Percentiles rank a stretch among this genome's conserved stretches.
Conservation (phyloP, 768 basidiomycete genomes). For the Psilocybe tampanensis region DNA sequence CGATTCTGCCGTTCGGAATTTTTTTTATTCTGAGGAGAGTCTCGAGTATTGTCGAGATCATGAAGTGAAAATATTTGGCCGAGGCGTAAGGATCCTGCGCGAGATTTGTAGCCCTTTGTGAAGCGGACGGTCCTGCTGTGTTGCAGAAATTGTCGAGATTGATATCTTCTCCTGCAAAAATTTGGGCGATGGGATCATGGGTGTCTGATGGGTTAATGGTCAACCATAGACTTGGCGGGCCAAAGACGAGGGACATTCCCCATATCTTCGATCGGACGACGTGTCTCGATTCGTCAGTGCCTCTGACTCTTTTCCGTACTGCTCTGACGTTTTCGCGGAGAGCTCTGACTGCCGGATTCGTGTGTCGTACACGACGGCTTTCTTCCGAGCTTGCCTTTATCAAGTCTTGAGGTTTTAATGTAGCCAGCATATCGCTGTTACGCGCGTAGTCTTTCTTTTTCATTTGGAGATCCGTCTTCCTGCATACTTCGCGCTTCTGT, state of each 20-base stretch:
- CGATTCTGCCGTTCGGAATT: conserved; percentile 10
- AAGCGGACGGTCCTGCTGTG: too few species aligned
- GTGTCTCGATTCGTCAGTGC: conserved; percentile 33
- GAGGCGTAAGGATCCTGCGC: too few species aligned
- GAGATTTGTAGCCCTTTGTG: too few species aligned
- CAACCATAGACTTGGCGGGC: conserved; percentile 41
- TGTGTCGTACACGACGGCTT: conserved; percentile 11
- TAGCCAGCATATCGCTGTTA: conserved; percentile 20
- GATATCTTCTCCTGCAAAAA: too few species aligned
- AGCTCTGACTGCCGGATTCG: conserved; percentile 26
- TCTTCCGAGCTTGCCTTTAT: conserved; percentile 38
- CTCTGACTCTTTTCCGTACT: conserved; percentile 23
- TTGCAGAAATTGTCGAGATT: too few species aligned
- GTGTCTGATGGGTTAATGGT: too few species aligned
- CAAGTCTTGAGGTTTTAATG: conserved; percentile 31
- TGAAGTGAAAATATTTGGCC: too few species aligned
- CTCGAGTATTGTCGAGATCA: too few species aligned
- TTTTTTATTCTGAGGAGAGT: conserved; percentile 32
- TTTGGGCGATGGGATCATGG: too few species aligned
- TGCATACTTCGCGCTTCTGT: conserved; percentile 28
- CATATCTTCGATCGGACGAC: conserved; percentile 35
- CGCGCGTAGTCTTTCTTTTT: conserved; percentile 15
- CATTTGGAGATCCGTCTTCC: conserved; percentile 32
- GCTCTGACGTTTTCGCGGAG: conserved; percentile 29
- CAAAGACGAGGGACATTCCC: conserved; percentile 29